Evolutionary conservation across 176 grass and related monocot species (phyloP), one percentile per base, ranked within the genome.

Genomic region (Cocos nucifera): DNA sequence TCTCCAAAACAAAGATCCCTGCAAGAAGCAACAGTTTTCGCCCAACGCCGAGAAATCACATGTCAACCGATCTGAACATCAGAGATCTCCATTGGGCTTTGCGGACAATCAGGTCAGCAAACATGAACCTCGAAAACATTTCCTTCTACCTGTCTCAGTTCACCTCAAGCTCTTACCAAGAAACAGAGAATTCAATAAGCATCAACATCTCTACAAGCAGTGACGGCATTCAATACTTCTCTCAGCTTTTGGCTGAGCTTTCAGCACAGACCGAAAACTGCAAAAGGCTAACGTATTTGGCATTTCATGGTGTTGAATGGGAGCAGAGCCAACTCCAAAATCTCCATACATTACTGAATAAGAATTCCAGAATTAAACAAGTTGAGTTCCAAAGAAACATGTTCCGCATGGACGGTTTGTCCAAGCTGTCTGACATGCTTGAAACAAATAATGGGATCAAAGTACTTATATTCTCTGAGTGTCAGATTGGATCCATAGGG

Each of bases 231-330:
- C 75, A 75, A 50, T 78, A 85, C 59, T 66, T 96, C 28, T 20
- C 65, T 59, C 64, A 48, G 57, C 56, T 96, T 65, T 65, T 97
- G 48, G 67, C 50, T 70, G 77, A 79, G 50, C 78, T 97, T 66
- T 66, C 69, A 60, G 64, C 63, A 22, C 57, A 53, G 17, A 76
- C 70, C 61, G 66, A 78, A 58, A 50, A 53, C 9, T 79, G 83
- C 57, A 82, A 70, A 39, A 77, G 75, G 53, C 73, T 90, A 51
- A 35, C 59, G 17, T 78, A 77, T 72, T 68, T 97, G 63, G 67
- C 78, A 59, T 97, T 97, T 77, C 73, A 91, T 70, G 78, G 81
- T 62, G 77, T 97, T 67, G 67, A 80, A 51, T 97, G 92, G 92
- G 61, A 78, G 72, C 60, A 51, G 23, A 75, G 70, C 49, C 77